These are phyloP conservation scores for Hymenoscyphus linearis DNA, from an alignment of 2,329 filamentous ascomycete species.

Conservation along the genomic window DNA sequence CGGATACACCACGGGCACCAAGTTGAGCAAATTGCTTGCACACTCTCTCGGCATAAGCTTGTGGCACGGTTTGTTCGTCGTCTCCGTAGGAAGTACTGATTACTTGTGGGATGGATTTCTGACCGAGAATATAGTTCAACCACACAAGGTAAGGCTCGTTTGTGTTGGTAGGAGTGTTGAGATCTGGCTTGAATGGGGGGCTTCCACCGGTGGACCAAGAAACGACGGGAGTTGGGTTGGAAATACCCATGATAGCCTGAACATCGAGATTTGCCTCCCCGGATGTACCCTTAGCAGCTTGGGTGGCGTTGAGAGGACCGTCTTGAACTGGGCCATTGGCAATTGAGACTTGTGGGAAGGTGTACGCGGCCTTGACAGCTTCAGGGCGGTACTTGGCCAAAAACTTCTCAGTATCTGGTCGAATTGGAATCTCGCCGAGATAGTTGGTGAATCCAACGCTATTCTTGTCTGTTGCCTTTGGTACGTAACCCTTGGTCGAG, in stretches of 20 bases:
- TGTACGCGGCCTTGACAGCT: conserved; percentile 2
- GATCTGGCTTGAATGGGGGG: conserved; percentile 47
- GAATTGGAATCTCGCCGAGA: conserved; percentile 20
- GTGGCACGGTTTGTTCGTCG: conserved; percentile 42
- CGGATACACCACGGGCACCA: conserved; percentile 45
- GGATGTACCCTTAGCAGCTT: conserved; percentile 12
- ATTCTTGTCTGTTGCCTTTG: conserved; percentile 16
- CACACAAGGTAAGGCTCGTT: conserved; percentile 55
- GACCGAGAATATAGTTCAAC: conserved; percentile 45
- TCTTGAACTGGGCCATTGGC: conserved; percentile 9
- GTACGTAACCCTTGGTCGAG: conserved; percentile 18
- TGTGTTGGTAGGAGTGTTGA: conserved; percentile 19
- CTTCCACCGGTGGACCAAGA: conserved; percentile 51
- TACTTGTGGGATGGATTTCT: conserved; percentile 51
- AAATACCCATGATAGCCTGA: conserved; percentile 48
- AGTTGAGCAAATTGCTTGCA: conserved; percentile 49
- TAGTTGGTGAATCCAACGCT: conserved; percentile 25
- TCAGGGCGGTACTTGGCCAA: conserved; percentile 16
- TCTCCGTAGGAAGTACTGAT: conserved; percentile 55
- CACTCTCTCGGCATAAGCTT: conserved; percentile 46
- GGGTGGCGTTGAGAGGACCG: conserved; percentile 1
- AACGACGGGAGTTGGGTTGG: conserved; percentile 46
- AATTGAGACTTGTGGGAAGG: conserved; percentile 4
- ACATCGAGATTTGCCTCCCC: conserved; percentile 53
- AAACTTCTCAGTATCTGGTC: conserved; percentile 21